Base-by-base conservation (phyloP, 2,329 filamentous ascomycete genomes). In the Biscogniauxia marginata region DNA sequence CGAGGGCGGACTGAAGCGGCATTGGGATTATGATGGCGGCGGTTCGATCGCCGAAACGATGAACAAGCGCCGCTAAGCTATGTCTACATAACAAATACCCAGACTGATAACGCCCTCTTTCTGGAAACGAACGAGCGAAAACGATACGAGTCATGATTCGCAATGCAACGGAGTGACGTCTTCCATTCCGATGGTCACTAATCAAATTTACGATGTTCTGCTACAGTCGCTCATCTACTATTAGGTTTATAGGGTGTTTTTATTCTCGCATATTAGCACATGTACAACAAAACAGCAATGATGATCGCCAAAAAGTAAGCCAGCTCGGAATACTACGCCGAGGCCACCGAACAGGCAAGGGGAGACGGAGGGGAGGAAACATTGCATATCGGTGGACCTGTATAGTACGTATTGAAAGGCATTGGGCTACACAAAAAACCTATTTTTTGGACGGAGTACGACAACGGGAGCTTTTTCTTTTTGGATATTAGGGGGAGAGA, bases 1-100 rank as follows among this genome's bases (percentile, higher is more conserved):
- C 69, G 84, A 87, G 65, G 82, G 84, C 46, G 84, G 84, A 3
- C 70, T 87, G 49, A 88, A 88, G 71, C 76, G 85, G 49, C 70
- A 76, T 47, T 87, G 84, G 84, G 84, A 85, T 61, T 84, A 80
- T 63, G 80, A 83, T 53, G 65, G 57, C 53, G 61, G 62, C 44
- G 61, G 60, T 43, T 68, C 66, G 21, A 69, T 71, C 13, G 61
- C 61, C 9, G 61, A 68, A 23, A 59, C 66, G 19, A 63, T 69
- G 64, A 61, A 63, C 51, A 71, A 71, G 60, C 68, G 69, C 44
- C 70, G 70, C 50, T 71, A 51, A 67, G 49, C 52, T 54, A 44
- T 34, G 30, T 24, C 47, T 45, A 52, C 30, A 62, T 46, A 50
- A 59, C 8, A 52, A 18, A 30, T 46, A 49, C 44, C n/a, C 47